Evolutionary conservation across 1,284 basidiomycete species (phyloP).

Genomic region (Cerioporus squamosus): DNA sequence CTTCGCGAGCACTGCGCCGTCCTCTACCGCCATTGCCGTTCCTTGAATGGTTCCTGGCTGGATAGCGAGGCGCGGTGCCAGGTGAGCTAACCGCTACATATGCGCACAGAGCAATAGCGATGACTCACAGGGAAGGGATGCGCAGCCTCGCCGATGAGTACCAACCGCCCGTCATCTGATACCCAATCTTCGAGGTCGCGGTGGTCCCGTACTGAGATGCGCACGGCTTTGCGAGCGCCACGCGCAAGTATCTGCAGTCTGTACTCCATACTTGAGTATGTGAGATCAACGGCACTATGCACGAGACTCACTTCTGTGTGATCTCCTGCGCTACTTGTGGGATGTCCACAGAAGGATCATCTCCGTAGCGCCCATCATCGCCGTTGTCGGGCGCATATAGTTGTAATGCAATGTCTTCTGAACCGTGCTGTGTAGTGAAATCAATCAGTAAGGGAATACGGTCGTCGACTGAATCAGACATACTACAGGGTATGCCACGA

Average conservation of each 20-base stretch:
- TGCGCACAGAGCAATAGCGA: too few relatives aligned
- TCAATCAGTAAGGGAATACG: too few relatives aligned
- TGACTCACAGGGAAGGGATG: conserved; percentile 55
- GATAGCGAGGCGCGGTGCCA: neutral
- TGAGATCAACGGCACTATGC: neutral
- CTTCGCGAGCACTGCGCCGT: conserved; percentile 59
- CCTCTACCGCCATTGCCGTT: conserved; percentile 50
- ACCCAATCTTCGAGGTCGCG: conserved; percentile 36
- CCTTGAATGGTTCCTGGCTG: conserved; percentile 43
- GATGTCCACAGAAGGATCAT: conserved; percentile 10
- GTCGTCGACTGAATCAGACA: neutral
- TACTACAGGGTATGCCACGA: conserved; percentile 44
- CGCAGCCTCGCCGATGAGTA: conserved; percentile 44
- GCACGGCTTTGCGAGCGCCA: conserved; percentile 26
- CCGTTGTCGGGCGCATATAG: conserved; percentile 20
- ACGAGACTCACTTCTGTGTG: conserved; percentile 3
- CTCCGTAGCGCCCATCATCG: conserved; percentile 15
- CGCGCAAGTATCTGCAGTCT: conserved; percentile 40
- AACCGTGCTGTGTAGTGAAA: conserved; percentile 13
- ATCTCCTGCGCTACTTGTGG: neutral
- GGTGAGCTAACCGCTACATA: too few relatives aligned
- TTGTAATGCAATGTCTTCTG: conserved; percentile 21
- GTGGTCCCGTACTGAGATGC: conserved; percentile 19
- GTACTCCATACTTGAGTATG: neutral
- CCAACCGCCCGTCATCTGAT: conserved; percentile 24